These are phyloP conservation scores for Stropharia rugosoannulata DNA, from an alignment of 768 basidiomycete genomes.

Conservation along the genomic window DNA sequence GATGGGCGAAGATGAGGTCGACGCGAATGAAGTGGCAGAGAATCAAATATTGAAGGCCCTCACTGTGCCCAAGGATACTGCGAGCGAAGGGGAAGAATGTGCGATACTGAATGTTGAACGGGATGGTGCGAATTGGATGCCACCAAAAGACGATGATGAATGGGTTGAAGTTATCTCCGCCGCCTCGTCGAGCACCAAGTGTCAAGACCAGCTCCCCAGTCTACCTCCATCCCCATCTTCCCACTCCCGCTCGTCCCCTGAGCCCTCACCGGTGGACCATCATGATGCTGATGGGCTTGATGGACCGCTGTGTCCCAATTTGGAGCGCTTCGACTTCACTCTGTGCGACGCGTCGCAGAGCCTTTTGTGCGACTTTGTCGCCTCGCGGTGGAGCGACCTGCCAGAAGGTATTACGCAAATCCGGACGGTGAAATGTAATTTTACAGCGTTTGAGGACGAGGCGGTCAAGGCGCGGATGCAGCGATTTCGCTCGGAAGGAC, in stretches of 20 bases:
- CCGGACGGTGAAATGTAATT: slow-evolving; percentile 22
- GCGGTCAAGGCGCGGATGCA: slow-evolving; percentile 15
- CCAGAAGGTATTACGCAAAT: slow-evolving; percentile 15
- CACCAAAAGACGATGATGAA: too few relatives aligned
- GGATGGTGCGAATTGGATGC: too few relatives aligned
- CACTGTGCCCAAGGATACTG: slow-evolving; percentile 8
- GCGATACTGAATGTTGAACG: too few relatives aligned
- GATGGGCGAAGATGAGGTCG: slow-evolving; percentile 2
- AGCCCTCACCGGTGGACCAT: neutral
- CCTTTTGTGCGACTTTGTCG: slow-evolving; percentile 22
- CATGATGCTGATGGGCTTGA: too few relatives aligned
- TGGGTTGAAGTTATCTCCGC: too few relatives aligned
- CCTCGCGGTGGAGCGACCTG: slow-evolving; percentile 19
- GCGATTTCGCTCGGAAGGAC: slow-evolving; percentile 17
- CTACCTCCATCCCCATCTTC: neutral
- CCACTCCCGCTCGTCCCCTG: neutral
- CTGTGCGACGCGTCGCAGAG: slow-evolving; percentile 25
- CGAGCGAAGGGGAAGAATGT: neutral
- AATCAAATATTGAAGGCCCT: slow-evolving; percentile 22
- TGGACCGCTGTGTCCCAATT: slow-evolving; percentile 20
- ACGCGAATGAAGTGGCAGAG: slow-evolving; percentile 16
- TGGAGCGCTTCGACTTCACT: slow-evolving; percentile 23
- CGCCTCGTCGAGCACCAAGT: too few relatives aligned
- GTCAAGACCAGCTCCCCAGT: too few relatives aligned
- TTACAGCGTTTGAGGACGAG: slow-evolving; percentile 23